Evolutionary conservation across 495 filamentous ascomycete species (phyloP).

Genomic region (Bryoglossum gracile): DNA sequence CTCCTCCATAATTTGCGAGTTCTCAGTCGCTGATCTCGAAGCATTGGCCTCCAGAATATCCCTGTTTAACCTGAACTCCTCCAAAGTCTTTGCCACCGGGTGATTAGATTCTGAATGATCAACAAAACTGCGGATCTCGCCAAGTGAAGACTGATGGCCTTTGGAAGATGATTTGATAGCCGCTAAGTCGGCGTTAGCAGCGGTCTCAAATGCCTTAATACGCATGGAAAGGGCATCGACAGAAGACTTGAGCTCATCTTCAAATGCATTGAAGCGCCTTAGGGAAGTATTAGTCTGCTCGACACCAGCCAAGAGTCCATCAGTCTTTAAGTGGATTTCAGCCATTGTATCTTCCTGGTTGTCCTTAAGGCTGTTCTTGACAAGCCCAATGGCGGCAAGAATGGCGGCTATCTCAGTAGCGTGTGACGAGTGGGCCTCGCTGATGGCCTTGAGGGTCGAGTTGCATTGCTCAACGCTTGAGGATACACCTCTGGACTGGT

Average conservation of each 20-base stretch:
- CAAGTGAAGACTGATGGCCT: not conserved
- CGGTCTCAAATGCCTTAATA: too few species aligned
- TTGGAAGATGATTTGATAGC: not conserved
- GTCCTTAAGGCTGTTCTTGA: not conserved
- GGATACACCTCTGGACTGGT: not conserved
- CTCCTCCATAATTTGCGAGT: not conserved
- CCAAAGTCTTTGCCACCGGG: not conserved
- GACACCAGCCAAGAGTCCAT: not conserved
- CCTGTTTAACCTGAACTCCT: not conserved
- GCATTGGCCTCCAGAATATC: not conserved
- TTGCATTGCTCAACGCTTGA: not conserved
- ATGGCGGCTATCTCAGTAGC: too few species aligned
- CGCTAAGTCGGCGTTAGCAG: not conserved
- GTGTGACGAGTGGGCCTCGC: not conserved
- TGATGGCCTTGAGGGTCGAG: too few species aligned
- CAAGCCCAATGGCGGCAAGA: too few species aligned
- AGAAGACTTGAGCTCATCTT: not conserved
- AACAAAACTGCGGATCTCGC: not conserved
- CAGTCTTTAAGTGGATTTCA: not conserved
- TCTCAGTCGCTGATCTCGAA: not conserved
- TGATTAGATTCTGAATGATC: not conserved
- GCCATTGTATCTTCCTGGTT: not conserved
- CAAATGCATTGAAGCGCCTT: not conserved
- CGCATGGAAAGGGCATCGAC: not conserved
- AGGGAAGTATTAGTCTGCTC: not conserved